A percentile compares a stretch with the other conserved stretches of the same genome.
These are phyloP conservation scores for Monilinia laxa DNA, from an alignment of 2,329 filamentous ascomycete species.

Conservation along the genomic window DNA sequence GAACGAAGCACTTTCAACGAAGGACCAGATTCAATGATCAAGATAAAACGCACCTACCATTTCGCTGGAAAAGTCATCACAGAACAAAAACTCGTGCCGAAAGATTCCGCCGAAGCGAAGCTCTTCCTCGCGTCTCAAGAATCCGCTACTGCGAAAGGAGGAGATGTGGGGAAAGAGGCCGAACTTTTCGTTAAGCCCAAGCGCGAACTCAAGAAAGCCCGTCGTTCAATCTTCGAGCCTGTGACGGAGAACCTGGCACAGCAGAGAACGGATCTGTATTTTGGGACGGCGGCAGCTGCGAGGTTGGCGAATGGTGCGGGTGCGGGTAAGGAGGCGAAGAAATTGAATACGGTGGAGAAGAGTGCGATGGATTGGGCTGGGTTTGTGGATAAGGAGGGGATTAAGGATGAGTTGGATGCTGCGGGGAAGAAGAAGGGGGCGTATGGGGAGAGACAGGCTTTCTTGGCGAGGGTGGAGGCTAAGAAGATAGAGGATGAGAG, in stretches of 20 bases:
- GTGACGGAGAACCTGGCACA: constrained; percentile 44
- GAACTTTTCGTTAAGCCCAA: constrained; percentile 33
- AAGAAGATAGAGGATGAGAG: constrained; percentile 61
- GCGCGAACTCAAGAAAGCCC: constrained; percentile 41
- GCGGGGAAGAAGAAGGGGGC: constrained; percentile 65
- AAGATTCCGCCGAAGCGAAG: constrained; percentile 64
- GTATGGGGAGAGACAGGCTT: constrained; percentile 62
- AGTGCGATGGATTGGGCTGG: constrained; percentile 72
- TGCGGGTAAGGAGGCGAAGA: constrained; percentile 54
- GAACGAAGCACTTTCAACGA: constrained; percentile 34
- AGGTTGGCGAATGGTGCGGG: constrained; percentile 33
- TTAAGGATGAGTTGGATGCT: constrained; percentile 65
- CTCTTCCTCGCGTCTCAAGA: constrained; percentile 57
- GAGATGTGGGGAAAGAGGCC: constrained; percentile 6
- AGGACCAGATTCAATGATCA: constrained; percentile 47
- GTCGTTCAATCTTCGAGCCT: constrained; percentile 62
- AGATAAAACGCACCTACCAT: constrained; percentile 70
- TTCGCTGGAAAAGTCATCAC: constrained; percentile 72
- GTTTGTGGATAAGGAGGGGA: constrained; percentile 69
- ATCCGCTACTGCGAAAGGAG: constrained; percentile 26
- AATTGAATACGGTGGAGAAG: constrained; percentile 70
- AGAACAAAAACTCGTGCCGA: constrained; percentile 67
- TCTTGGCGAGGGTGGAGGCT: constrained; percentile 63
- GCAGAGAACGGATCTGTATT: constrained; percentile 56
- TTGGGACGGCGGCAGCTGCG: constrained; percentile 48